Evolutionary conservation across 768 basidiomycete species (phyloP).

Genomic region (Naganishia kalamii): DNA sequence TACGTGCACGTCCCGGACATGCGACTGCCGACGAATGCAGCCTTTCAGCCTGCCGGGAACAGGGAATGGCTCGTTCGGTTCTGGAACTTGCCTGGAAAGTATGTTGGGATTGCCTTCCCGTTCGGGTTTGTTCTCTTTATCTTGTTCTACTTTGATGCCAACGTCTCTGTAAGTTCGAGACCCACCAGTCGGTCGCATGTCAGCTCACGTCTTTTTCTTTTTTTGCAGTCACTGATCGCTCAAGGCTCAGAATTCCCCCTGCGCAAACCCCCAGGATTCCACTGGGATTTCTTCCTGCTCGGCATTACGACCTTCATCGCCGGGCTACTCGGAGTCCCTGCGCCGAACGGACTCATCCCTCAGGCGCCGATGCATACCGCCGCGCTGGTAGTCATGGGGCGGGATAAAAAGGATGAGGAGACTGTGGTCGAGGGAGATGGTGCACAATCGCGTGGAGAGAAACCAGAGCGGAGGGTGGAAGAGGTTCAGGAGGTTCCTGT

Average conservation of each 20-base stretch:
- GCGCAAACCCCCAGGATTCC: slow-evolving; percentile 67
- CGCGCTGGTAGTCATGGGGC: slow-evolving; percentile 66
- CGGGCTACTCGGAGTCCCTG: slow-evolving; percentile 53
- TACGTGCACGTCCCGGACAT: slow-evolving; percentile 47
- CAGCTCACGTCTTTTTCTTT: background rate
- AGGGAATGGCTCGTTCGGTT: slow-evolving; percentile 79
- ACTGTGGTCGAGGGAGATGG: slow-evolving; percentile 24
- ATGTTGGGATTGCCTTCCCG: slow-evolving; percentile 81
- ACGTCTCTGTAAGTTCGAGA: slow-evolving; percentile 65
- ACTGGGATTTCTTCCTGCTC: slow-evolving; percentile 77
- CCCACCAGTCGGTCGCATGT: slow-evolving; percentile 22
- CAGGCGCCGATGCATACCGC: slow-evolving; percentile 86
- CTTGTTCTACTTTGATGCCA: slow-evolving; percentile 91
- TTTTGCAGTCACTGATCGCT: slow-evolving; percentile 74
- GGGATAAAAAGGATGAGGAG: slow-evolving; percentile 16
- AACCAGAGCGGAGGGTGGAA: slow-evolving; percentile 12
- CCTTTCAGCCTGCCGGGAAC: slow-evolving; percentile 64
- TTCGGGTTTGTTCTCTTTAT: slow-evolving; percentile 85
- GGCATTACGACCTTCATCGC: slow-evolving; percentile 85
- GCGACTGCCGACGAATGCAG: slow-evolving; percentile 63
- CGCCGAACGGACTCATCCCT: slow-evolving; percentile 49
- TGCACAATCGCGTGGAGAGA: background rate
- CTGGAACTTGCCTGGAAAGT: slow-evolving; percentile 80
- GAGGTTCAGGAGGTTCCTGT: slow-evolving; percentile 45
- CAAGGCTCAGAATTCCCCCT: slow-evolving; percentile 84